phyloP scores from a whole-genome alignment of 768 basidiomycete genomes.

The Infundibulicybe gibba region DNA sequence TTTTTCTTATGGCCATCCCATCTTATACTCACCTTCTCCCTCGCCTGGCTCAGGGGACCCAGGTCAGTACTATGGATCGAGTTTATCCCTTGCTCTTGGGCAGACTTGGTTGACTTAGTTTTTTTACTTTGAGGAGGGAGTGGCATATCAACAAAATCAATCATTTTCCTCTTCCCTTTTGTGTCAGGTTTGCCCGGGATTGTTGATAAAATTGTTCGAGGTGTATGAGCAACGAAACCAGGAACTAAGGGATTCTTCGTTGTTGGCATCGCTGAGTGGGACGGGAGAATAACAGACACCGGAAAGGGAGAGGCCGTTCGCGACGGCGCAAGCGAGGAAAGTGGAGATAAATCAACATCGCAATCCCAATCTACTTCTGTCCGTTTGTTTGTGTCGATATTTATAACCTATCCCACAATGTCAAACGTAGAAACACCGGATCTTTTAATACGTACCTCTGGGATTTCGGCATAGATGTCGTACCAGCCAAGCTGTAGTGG shows the following conservation, averaged over 20 bases:
- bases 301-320: neutral
- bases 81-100: no score
- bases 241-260: no score
- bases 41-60: no score
- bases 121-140: neutral
- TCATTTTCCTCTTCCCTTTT: neutral
- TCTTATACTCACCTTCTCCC: no score
- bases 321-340: neutral
- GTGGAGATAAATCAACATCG: neutral
- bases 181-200: neutral
- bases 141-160: neutral
- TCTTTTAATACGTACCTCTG: slow-evolving; percentile 3
- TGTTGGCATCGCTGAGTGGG: no score
- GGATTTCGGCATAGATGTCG: slow-evolving; percentile 28
- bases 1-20: no score
- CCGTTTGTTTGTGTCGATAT: neutral
- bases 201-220: no score
- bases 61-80: no score
- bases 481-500: slow-evolving; percentile 59
- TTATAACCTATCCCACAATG: no score
- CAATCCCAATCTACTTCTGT: neutral
- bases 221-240: no score
- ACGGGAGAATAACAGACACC: neutral
- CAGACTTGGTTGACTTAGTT: no score
- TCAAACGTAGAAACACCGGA: neutral